Percentiles rank a stretch among this genome's conserved stretches.
Evolutionary conservation across 2,329 filamentous ascomycete genomes (phyloP).

Genomic region (Penicillium sp.): DNA sequence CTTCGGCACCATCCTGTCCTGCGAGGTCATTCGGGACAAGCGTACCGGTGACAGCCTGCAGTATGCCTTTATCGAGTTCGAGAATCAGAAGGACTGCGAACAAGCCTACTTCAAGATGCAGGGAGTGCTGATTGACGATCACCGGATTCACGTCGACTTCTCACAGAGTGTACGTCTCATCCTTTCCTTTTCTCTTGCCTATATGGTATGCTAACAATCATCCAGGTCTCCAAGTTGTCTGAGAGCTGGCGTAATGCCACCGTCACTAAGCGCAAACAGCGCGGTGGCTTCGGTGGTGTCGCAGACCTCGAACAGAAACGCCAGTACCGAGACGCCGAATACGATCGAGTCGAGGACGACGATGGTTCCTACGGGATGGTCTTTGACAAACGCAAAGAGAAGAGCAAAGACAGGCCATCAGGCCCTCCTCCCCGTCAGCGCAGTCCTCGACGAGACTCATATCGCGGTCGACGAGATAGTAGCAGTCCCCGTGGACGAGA

Average conservation of each 20-base stretch:
- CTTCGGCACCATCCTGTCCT: conserved; percentile 90
- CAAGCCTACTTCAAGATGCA: conserved; percentile 99
- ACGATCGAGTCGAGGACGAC: conserved; percentile 43
- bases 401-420: conserved; percentile 6
- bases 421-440: conserved; percentile 19
- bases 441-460: conserved; percentile 41
- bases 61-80: conserved; percentile 96
- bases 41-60: conserved; percentile 92
- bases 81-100: conserved; percentile 87
- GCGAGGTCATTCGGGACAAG: conserved; percentile 91
- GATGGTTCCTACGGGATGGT: conserved; percentile 68
- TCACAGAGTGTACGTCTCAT: conserved; percentile 73
- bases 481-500: conserved; percentile 26
- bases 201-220: conserved; percentile 17
- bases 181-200: not conserved
- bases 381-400: conserved; percentile 55
- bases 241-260: conserved; percentile 83
- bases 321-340: conserved; percentile 72
- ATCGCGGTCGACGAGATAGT: conserved; percentile 30
- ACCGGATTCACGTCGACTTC: conserved; percentile 97
- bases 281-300: conserved; percentile 86
- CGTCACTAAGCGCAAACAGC: conserved; percentile 67
- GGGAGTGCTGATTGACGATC: conserved; percentile 90
- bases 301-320: conserved; percentile 80
- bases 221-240: conserved; percentile 65